Conservation (phyloP, 805 yeast genomes). For the Candida alai region DNA sequence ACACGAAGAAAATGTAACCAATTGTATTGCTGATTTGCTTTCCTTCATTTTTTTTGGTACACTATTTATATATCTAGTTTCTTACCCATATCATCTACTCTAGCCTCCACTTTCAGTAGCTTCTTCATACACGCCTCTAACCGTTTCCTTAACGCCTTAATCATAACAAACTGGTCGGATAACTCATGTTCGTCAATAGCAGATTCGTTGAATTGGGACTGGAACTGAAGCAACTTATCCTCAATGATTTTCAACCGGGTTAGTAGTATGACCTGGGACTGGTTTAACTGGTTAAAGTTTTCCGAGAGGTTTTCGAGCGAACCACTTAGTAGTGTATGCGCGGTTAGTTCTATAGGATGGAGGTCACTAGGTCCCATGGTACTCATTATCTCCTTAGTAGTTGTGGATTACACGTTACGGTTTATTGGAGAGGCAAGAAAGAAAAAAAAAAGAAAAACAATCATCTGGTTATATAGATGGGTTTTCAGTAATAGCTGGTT, state of each 20-base stretch:
- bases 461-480: no score
- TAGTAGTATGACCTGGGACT: constrained; percentile 52
- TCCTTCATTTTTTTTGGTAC: no score
- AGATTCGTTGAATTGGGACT: constrained; percentile 16
- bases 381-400: no score
- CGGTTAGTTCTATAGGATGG: constrained; percentile 59
- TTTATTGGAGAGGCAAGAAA: no score
- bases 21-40: background rate
- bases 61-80: no score
- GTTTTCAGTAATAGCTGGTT: no score
- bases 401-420: no score
- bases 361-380: constrained; percentile 29
- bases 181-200: constrained; percentile 18
- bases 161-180: constrained; percentile 15
- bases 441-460: no score
- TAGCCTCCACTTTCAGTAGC: constrained; percentile 33
- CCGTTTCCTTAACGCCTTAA: constrained; percentile 30
- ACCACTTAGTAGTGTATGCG: constrained; percentile 52
- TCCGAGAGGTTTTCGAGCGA: constrained; percentile 50
- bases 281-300: constrained; percentile 49
- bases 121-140: constrained; percentile 23
- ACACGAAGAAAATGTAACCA: background rate
- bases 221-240: constrained; percentile 24
- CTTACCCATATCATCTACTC: constrained; percentile 24
- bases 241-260: constrained; percentile 46